Evolutionary conservation across 2,329 filamentous ascomycete genomes (phyloP), one percentile per base, ranked within the genome.

Genomic region (Lachnellula hyalina): DNA sequence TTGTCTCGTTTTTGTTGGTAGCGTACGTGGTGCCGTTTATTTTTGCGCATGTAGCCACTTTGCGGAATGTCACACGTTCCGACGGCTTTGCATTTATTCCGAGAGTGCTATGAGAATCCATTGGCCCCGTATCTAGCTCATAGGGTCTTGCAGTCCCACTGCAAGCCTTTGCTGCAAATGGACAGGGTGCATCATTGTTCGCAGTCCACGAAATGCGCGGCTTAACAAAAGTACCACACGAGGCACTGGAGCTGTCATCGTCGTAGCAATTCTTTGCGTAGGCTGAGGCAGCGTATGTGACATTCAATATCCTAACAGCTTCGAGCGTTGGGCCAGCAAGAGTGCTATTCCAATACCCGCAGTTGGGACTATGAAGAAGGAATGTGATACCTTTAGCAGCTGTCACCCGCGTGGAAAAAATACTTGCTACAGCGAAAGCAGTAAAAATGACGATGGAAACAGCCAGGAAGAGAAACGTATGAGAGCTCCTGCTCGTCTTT

Each of bases 381-480:
- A 59, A 23, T 17, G 42, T 45, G 7, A 15, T 41, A 6, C 51
- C 49, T 12, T 48, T 48, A 14, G 54, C 25, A 46, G 54, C 42
- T 9, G 54, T 56, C 5, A 59, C 53, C 45, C 54, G 51, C 9
- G 57, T 57, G 6, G 57, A 54, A 41, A 59, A 55, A 14, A 59
- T 54, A 44, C 38, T 36, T 36, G 57, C 57, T 12, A 34, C 46
- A 7, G 45, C 45, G 38, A 56, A 59, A 28, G 36, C 25, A 28
- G 40, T 35, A 14, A 25, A 23, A 28, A 54, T 49, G n/a, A 54
- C 7, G 5, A 44, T 25, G n/a, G 51, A 28, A 42, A 49, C 12
- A 12, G 21, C 7, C 9, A 53, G 14, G 28, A 53, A 34, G 5
- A 17, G 19, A 28, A 53, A 25, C n/a, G 51, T 41, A 45, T 35